Evolutionary conservation across 306 rosid species (phyloP).

Genomic region (Rosa rugosa): DNA sequence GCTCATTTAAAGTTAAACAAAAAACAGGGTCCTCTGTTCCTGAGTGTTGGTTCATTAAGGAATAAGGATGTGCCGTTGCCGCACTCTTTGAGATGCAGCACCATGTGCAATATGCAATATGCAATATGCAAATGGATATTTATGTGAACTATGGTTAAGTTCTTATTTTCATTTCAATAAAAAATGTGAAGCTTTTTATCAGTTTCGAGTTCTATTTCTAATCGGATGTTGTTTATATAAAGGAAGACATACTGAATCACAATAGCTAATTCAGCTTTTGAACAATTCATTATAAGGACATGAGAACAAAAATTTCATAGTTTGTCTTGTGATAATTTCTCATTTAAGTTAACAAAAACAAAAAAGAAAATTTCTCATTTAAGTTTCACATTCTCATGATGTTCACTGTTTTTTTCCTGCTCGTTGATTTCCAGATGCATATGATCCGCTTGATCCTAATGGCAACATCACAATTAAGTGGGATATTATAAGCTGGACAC

Average conservation of each 20-base stretch:
- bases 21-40: neutral
- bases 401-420: neutral
- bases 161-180: neutral
- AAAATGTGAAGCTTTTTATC: neutral
- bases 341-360: too few relatives aligned
- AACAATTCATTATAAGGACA: neutral
- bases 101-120: neutral
- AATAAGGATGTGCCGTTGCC: too few relatives aligned
- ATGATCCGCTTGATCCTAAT: constrained; percentile 82
- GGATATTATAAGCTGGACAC: constrained; percentile 70
- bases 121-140: neutral
- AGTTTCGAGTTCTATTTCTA: neutral
- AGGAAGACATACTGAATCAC: neutral
- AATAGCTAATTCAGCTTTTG: neutral
- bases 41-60: neutral
- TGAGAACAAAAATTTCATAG: neutral
- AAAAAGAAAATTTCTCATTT: neutral
- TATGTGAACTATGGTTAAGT: neutral
- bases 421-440: constrained; percentile 59
- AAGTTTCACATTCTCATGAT: neutral
- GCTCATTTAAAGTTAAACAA: neutral
- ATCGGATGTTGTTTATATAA: neutral
- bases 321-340: neutral
- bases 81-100: too few relatives aligned
- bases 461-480: constrained; percentile 82